phyloP scores from a whole-genome alignment of 2,329 filamentous ascomycete species.

The Helicocarpus griseus region DNA sequence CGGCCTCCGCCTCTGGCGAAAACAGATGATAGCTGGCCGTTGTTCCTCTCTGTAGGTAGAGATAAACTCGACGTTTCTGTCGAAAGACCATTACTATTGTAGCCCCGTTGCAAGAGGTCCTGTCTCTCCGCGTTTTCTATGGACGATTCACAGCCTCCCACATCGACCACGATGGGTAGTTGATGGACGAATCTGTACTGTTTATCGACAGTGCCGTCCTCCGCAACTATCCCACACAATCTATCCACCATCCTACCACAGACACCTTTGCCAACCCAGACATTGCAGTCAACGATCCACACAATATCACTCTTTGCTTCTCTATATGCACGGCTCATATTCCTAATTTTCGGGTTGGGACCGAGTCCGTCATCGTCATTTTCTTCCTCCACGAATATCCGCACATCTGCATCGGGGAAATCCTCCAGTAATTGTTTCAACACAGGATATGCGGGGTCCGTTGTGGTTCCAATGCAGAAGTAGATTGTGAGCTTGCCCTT shows the following conservation, averaged over 20 bases:
- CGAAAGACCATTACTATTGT: neutral
- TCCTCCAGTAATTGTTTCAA: conserved; percentile 63
- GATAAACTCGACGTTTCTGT: conserved; percentile 20
- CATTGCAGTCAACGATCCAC: conserved; percentile 94
- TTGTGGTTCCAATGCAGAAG: conserved; percentile 67
- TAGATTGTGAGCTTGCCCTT: conserved; percentile 63
- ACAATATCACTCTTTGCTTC: conserved; percentile 81
- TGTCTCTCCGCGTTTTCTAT: conserved; percentile 16
- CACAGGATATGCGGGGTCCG: conserved; percentile 68
- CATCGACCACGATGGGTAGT: conserved; percentile 79
- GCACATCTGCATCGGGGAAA: conserved; percentile 61
- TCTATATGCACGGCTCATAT: conserved; percentile 85
- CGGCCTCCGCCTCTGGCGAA: conserved; percentile 58
- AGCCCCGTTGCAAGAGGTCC: neutral
- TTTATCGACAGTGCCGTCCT: conserved; percentile 29
- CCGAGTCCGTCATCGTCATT: conserved; percentile 57
- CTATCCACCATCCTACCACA: conserved; percentile 83
- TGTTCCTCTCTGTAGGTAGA: neutral
- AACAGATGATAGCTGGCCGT: conserved; percentile 7
- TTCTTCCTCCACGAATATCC: conserved; percentile 70
- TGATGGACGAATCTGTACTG: conserved; percentile 90
- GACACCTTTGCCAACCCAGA: conserved; percentile 76
- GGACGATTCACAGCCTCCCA: conserved; percentile 24
- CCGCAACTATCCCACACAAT: conserved; percentile 56
- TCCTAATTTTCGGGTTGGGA: conserved; percentile 96